A percentile compares a stretch with the other conserved stretches of the same genome.
Evolutionary conservation across 352 stramenopile species (phyloP).

Genomic region (Pythium apleroticum): DNA sequence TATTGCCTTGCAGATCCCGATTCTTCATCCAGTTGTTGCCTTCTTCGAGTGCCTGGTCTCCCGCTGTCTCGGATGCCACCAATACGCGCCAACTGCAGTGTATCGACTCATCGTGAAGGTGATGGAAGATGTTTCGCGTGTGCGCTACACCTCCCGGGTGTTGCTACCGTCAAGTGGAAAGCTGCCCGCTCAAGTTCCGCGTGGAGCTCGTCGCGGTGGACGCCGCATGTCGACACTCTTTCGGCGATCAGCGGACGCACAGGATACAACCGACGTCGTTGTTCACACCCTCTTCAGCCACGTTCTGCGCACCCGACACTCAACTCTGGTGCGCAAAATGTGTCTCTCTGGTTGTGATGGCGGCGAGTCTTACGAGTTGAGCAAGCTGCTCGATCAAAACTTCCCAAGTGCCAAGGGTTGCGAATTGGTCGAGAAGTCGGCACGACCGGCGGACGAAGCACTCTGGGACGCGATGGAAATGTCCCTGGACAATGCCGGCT

Average conservation of each 20-base stretch:
- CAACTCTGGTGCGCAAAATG: not conserved
- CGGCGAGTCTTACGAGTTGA: not conserved
- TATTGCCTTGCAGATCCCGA: slow-evolving; percentile 4
- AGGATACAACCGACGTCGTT: slow-evolving; percentile 19
- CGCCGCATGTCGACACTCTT: slow-evolving; percentile 18
- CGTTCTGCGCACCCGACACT: slow-evolving; percentile 17
- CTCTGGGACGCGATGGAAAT: slow-evolving; percentile 49
- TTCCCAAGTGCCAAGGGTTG: slow-evolving; percentile 35
- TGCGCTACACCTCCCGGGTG: slow-evolving; percentile 14
- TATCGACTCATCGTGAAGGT: slow-evolving; percentile 12
- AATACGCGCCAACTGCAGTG: not conserved
- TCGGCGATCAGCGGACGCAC: slow-evolving; percentile 18
- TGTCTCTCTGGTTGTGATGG: slow-evolving; percentile 19
- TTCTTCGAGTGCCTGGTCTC: slow-evolving; percentile 14
- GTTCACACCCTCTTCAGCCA: slow-evolving; percentile 29
- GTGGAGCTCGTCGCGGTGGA: not conserved
- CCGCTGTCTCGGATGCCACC: not conserved
- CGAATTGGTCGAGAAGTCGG: slow-evolving; percentile 26
- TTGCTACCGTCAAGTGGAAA: slow-evolving; percentile 17
- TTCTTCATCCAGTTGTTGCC: slow-evolving; percentile 3
- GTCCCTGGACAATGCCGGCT: slow-evolving; percentile 33
- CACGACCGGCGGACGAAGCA: slow-evolving; percentile 29
- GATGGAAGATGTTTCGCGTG: slow-evolving; percentile 10
- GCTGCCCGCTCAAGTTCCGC: not conserved
- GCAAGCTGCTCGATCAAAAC: slow-evolving; percentile 10